Evolutionary conservation across 2,329 filamentous ascomycete species (phyloP).

Genomic region (Calonectria pteridis): DNA sequence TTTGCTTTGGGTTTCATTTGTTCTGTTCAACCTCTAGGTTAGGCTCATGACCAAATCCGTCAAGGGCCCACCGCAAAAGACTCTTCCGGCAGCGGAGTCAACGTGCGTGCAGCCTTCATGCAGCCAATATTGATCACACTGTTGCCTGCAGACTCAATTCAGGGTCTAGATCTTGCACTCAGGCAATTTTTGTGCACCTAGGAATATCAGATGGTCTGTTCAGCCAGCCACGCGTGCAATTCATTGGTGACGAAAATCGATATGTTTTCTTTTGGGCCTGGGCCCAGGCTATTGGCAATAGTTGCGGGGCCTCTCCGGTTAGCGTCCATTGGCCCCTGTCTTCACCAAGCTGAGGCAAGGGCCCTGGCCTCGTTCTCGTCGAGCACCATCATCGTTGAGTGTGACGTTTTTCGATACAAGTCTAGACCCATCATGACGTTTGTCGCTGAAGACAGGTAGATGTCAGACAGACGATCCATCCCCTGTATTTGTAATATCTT

Average conservation of each 20-base stretch:
- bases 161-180: neutral
- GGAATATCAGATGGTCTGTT: neutral
- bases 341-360: neutral
- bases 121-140: neutral
- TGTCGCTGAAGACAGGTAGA: neutral
- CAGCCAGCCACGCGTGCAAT: neutral
- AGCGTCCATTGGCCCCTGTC: neutral
- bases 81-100: neutral
- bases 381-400: neutral
- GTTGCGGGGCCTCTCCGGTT: neutral
- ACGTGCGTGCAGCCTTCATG: neutral
- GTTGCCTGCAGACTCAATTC: neutral
- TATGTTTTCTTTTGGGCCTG: neutral
- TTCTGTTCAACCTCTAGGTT: neutral
- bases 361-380: neutral
- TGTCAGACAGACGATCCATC: neutral
- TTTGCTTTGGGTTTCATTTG: neutral
- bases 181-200: neutral
- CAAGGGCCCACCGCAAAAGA: neutral
- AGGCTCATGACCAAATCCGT: neutral
- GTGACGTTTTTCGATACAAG: neutral
- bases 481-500: neutral
- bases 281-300: neutral
- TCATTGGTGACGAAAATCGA: neutral
- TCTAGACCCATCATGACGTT: neutral